These are phyloP conservation scores for Durio zibethinus DNA, from an alignment of 345 rosid species.

Conservation along the genomic window DNA sequence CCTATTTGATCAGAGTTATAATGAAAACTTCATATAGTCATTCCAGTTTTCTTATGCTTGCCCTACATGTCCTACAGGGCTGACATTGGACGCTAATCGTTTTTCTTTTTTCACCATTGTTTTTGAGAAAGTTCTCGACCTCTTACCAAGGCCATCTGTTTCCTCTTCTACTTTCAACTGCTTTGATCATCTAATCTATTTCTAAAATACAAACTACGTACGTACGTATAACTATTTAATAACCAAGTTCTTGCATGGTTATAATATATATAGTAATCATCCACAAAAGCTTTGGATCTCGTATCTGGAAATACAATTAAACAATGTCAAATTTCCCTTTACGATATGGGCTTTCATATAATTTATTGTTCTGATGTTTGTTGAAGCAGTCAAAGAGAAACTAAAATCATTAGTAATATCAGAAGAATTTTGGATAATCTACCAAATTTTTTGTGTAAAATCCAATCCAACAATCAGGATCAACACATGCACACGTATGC, in stretches of 20 bases:
- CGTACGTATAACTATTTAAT: no score
- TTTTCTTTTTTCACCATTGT: no score
- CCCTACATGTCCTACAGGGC: slow-evolving; percentile 7
- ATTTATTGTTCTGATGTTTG: slow-evolving; percentile 10
- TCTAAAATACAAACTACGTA: no score
- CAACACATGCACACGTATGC: slow-evolving; percentile 22
- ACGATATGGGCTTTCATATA: background rate
- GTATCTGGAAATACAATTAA: slow-evolving; percentile 14
- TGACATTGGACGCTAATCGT: background rate
- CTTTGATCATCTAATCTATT: no score
- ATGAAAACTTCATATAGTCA: background rate
- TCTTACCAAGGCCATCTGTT: slow-evolving; percentile 14
- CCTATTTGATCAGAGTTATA: background rate
- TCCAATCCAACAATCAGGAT: no score
- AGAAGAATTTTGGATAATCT: slow-evolving; percentile 9
- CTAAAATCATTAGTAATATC: background rate
- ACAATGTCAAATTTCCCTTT: background rate
- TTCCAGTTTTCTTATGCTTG: background rate
- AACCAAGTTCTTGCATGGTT: background rate
- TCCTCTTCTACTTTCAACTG: background rate
- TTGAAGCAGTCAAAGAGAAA: slow-evolving; percentile 16
- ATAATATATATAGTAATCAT: background rate
- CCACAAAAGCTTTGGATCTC: slow-evolving; percentile 25
- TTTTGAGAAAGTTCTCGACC: slow-evolving; percentile 13
- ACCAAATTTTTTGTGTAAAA: background rate